Evolutionary conservation across 1,284 basidiomycete genomes (phyloP).

Genomic region (Austropuccinia psidii): DNA sequence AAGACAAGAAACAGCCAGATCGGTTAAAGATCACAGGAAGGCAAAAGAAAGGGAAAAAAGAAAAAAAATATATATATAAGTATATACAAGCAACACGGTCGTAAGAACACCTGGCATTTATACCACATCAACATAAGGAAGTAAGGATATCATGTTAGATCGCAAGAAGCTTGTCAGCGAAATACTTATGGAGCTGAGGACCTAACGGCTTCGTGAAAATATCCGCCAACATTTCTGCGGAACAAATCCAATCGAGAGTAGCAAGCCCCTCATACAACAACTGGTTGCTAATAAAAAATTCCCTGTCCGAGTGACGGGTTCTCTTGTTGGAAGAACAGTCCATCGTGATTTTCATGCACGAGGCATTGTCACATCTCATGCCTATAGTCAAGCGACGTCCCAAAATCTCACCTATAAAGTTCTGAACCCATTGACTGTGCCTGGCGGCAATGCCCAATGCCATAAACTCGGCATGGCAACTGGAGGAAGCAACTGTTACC

Average conservation of each 20-base stretch:
- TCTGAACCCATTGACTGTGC: neutral
- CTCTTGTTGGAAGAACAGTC: constrained; percentile 15
- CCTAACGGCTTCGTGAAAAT: neutral
- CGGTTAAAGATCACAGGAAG: too few relatives aligned
- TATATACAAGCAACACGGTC: too few relatives aligned
- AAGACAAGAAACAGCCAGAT: too few relatives aligned
- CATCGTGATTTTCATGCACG: neutral
- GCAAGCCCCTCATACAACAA: neutral
- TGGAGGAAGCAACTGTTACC: neutral
- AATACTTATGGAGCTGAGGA: neutral
- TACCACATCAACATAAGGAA: too few relatives aligned
- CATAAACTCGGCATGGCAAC: neutral
- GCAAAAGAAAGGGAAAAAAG: too few relatives aligned
- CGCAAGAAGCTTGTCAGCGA: too few relatives aligned
- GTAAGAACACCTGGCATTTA: too few relatives aligned
- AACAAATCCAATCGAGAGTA: neutral
- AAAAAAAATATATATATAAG: too few relatives aligned
- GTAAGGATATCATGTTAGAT: too few relatives aligned
- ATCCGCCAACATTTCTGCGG: neutral
- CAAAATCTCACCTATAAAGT: neutral
- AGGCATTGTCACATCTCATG: neutral
- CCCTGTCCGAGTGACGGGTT: neutral
- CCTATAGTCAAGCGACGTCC: too few relatives aligned
- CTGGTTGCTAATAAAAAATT: constrained; percentile 1
- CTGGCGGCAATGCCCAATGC: neutral